Evolutionary conservation across 2,329 filamentous ascomycete genomes (phyloP).

Genomic region (Fusarium drepaniforme): DNA sequence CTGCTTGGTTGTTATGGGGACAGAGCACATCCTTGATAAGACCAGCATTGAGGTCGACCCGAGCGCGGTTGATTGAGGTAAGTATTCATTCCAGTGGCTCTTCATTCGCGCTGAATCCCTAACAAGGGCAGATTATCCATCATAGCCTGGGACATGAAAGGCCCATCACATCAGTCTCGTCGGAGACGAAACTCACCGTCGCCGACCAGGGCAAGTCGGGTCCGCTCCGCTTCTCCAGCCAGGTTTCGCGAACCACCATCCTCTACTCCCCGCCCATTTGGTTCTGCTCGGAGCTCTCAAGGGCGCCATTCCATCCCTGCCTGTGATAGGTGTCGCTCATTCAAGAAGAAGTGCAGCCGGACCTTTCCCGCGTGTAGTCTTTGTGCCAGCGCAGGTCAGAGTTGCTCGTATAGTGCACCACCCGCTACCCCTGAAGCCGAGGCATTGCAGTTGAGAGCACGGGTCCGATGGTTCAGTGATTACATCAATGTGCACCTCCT

Average conservation of each 20-base stretch:
- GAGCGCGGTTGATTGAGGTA: background rate
- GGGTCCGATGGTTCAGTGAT: slow-evolving; percentile 31
- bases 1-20: background rate
- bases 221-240: background rate
- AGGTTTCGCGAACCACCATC: background rate
- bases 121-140: background rate
- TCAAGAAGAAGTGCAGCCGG: slow-evolving; percentile 57
- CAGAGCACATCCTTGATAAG: background rate
- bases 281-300: background rate
- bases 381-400: slow-evolving; percentile 50
- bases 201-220: background rate
- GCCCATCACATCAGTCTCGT: background rate
- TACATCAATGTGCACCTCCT: slow-evolving; percentile 46
- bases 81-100: background rate
- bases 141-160: background rate
- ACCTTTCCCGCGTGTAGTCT: slow-evolving; percentile 51
- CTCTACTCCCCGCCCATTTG: background rate
- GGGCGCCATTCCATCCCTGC: slow-evolving; percentile 17
- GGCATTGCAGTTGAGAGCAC: background rate
- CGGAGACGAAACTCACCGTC: background rate
- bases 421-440: slow-evolving; percentile 36
- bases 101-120: background rate
- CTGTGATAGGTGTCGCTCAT: slow-evolving; percentile 54
- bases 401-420: slow-evolving; percentile 47
- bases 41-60: background rate